Base-by-base conservation (phyloP, 140 eudicot genomes). In the Erigeron philadelphicus region DNA sequence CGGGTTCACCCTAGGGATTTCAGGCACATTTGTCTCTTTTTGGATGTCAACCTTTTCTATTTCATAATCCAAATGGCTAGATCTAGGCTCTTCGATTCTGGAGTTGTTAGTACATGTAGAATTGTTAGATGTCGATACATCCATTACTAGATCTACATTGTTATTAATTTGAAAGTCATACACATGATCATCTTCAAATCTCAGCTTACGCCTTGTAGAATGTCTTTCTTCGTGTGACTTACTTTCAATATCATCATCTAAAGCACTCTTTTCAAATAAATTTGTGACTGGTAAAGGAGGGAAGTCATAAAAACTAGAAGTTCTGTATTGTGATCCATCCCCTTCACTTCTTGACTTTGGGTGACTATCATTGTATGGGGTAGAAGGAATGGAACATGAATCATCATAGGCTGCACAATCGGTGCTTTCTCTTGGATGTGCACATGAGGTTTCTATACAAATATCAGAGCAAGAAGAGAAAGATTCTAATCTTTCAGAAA, bases 211-310 rank as follows among this genome's bases (percentile, higher is more conserved):
- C 57, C 77, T 78, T 54, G 91, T 72, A 45, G 89, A 77, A 76
- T 16, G 68, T 61, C 81, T 79, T 23, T 71, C 84, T 47, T 75
- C 91, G 8, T 63, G 70, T 54, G 85, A 78, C 63, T 82, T 54
- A 59, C 71, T 18, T 59, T 50, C 85, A 16, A 21, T 16, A 58
- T 78, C 63, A 54, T 81, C 75, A 61, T 75, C 64, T 67, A 71
- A 70, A 43, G 17, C 78, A 23, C 79, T 72, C 45, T 81, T 86
- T 59, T 81, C 88, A 68, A 91, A 91, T 61, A 91, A 75, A 81
- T 91, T 76, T 17, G 89, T 91, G 45, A 84, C 82, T 3, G 96
- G 97, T 81, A 91, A 81, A 25, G 95, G 79, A 61, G 97, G 96
- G 60, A 91, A 91, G 72, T 85, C 95, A 53, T 83, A 84, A 73